Conservation (phyloP, 139 green algal genomes). For the Chlorella sorokiniana region DNA sequence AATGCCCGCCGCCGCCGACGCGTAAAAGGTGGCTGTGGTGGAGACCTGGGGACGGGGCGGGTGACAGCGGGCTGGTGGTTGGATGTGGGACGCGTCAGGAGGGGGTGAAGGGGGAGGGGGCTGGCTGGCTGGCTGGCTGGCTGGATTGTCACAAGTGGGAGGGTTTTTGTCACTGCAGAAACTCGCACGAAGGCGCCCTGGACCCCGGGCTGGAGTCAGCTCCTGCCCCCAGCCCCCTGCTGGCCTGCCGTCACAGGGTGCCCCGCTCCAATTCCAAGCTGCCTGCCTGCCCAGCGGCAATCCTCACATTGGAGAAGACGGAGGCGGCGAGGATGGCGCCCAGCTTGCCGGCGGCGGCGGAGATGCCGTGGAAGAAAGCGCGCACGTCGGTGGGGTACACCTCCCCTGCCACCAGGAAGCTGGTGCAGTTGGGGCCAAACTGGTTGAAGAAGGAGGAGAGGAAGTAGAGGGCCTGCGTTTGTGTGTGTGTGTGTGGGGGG, state of each 20-base stretch:
- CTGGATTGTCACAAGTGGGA: no score
- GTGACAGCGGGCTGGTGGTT: neutral
- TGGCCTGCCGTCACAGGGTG: no score
- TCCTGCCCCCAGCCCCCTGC: no score
- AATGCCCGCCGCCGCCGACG: conserved; percentile 50
- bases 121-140: no score
- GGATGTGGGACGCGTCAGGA: no score
- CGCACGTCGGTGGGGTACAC: conserved; percentile 53
- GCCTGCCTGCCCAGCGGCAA: neutral
- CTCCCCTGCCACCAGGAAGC: conserved; percentile 65
- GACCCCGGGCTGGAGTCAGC: no score
- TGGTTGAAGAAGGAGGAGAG: conserved; percentile 81
- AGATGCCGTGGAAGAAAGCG: conserved; percentile 61
- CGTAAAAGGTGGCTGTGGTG: conserved; percentile 47
- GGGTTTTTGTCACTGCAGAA: no score
- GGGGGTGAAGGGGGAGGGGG: no score
- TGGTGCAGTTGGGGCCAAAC: conserved; percentile 66
- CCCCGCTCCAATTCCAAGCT: neutral
- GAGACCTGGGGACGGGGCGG: neutral
- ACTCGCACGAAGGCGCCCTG: no score
- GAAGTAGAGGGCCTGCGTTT: conserved; percentile 83
- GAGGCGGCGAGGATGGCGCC: conserved; percentile 58
- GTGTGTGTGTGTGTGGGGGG: neutral
- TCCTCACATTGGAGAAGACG: conserved; percentile 45
- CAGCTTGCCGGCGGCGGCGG: conserved; percentile 61